These are phyloP conservation scores for Corniculantispora saksenae DNA, from an alignment of 2,329 filamentous ascomycete genomes.

Conservation along the genomic window DNA sequence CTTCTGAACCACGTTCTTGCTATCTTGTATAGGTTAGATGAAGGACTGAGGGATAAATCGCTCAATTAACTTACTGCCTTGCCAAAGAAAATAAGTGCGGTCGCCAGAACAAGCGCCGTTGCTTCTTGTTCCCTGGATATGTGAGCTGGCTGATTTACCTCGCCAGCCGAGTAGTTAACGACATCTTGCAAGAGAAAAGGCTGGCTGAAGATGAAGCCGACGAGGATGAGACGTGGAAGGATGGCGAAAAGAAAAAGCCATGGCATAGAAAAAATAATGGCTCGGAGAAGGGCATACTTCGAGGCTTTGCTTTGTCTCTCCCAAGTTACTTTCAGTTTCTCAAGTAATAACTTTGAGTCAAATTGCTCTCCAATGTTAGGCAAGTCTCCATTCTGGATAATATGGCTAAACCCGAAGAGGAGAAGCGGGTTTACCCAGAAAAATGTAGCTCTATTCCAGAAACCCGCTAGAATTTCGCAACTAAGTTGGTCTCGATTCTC, in stretches of 20 bases:
- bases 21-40: neutral
- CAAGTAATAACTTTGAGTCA: neutral
- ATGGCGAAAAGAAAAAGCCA: neutral
- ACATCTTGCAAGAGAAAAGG: constrained; percentile 4
- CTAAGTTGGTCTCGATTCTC: constrained; percentile 7
- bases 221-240: neutral
- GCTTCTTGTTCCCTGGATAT: neutral
- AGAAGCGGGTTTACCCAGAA: constrained; percentile 8
- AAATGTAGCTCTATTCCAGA: constrained; percentile 22
- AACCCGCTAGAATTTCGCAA: constrained; percentile 24
- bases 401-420: constrained; percentile 2
- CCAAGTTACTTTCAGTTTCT: neutral
- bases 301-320: neutral
- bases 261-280: neutral
- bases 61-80: neutral
- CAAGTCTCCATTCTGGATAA: neutral
- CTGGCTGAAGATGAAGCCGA: neutral
- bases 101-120: neutral
- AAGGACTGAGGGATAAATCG: too few relatives aligned
- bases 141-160: neutral
- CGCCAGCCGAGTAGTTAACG: neutral
- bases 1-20: neutral
- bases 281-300: neutral
- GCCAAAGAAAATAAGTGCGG: neutral
- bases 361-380: constrained; percentile 8